phyloP scores from a whole-genome alignment of 176 grass and related monocot genomes.

The Saccharum spontaneum region DNA sequence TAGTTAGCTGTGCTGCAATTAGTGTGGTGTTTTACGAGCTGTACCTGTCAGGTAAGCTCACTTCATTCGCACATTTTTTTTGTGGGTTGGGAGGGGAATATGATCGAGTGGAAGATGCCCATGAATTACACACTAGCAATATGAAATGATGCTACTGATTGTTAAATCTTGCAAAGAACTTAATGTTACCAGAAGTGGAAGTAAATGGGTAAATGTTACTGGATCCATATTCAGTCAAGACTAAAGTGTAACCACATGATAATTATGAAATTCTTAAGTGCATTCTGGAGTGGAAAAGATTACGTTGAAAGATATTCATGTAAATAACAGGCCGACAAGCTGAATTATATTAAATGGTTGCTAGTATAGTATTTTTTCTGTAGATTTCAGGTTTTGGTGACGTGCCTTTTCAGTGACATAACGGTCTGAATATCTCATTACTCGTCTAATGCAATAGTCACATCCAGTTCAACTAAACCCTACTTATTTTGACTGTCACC shows the following conservation, averaged over 20 bases:
- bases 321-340: not conserved
- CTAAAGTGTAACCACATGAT: not conserved
- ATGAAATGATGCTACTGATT: not conserved
- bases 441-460: not conserved
- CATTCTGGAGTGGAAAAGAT: not conserved
- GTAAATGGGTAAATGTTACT: not conserved
- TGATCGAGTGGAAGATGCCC: not conserved
- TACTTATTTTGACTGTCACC: not conserved
- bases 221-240: not conserved
- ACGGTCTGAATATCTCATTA: not conserved
- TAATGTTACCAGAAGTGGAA: not conserved
- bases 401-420: not conserved
- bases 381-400: not conserved
- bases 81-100: not conserved
- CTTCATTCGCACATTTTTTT: not conserved
- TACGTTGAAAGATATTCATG: not conserved
- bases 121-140: not conserved
- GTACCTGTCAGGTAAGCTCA: conserved; percentile 8
- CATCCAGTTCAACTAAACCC: not conserved
- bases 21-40: not conserved
- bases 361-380: not conserved
- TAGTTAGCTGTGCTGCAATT: not conserved
- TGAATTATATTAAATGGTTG: not conserved
- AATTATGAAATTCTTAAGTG: not conserved
- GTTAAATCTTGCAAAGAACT: not conserved